Percentiles rank a stretch among this genome's conserved stretches.
These are phyloP conservation scores for Luffa aegyptiaca DNA, from an alignment of 306 rosid genomes.

Conservation along the genomic window DNA sequence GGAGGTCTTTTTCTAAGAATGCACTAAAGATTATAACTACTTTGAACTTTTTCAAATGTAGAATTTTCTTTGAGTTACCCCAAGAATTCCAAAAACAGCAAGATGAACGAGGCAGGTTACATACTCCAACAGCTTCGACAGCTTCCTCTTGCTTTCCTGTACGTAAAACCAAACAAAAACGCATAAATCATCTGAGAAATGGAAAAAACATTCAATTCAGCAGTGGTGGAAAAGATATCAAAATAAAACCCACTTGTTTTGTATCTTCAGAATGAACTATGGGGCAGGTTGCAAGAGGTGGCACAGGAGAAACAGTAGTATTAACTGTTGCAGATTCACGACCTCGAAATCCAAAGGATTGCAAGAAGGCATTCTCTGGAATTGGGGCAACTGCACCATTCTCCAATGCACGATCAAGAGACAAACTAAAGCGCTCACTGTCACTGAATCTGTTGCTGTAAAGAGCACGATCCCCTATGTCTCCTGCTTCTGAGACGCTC, in stretches of 20 bases:
- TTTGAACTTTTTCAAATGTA: background rate
- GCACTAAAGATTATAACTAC: background rate
- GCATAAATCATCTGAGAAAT: background rate
- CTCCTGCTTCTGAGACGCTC: slow-evolving; percentile 78
- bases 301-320: slow-evolving; percentile 20
- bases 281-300: slow-evolving; percentile 28
- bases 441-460: slow-evolving; percentile 39
- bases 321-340: slow-evolving; percentile 6
- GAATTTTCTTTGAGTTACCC: slow-evolving; percentile 28
- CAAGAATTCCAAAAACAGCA: slow-evolving; percentile 53
- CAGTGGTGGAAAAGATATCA: background rate
- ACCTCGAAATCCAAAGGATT: slow-evolving; percentile 10
- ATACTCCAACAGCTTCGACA: slow-evolving; percentile 32
- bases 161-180: background rate
- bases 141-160: slow-evolving; percentile 16
- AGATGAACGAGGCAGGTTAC: slow-evolving; percentile 35
- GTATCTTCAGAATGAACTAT: slow-evolving; percentile 21
- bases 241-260: slow-evolving; percentile 35
- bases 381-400: slow-evolving; percentile 30
- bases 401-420: slow-evolving; percentile 33
- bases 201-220: background rate
- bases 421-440: slow-evolving; percentile 25
- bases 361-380: slow-evolving; percentile 22
- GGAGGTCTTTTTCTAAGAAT: background rate
- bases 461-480: slow-evolving; percentile 77